phyloP scores from a whole-genome alignment of 805 yeast species.

The Wickerhamiella kurtzmanii region DNA sequence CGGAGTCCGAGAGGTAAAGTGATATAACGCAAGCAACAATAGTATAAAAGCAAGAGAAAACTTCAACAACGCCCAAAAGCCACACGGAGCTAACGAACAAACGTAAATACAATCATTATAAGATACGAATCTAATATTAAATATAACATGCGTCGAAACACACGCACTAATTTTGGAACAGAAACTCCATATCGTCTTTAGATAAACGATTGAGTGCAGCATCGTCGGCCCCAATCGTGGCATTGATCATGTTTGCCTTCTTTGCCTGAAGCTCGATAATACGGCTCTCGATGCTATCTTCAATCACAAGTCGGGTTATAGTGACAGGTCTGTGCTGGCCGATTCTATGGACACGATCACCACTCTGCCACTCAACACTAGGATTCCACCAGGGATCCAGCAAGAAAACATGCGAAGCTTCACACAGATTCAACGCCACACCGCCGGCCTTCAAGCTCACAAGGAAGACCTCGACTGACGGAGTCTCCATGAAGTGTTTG shows the following conservation, averaged over 20 bases:
- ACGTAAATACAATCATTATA: too few species aligned
- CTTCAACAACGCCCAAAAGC: too few species aligned
- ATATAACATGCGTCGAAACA: too few species aligned
- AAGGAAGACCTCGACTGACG: slow-evolving; percentile 81
- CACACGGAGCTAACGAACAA: too few species aligned
- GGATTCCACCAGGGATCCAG: slow-evolving; percentile 99
- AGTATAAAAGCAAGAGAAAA: too few species aligned
- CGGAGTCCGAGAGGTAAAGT: too few species aligned
- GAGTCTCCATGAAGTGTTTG: slow-evolving; percentile 80
- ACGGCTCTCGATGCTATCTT: slow-evolving; percentile 92
- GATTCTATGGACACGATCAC: slow-evolving; percentile 95
- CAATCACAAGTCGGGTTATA: slow-evolving; percentile 84
- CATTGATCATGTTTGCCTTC: slow-evolving; percentile 96
- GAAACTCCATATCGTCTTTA: slow-evolving; percentile 87
- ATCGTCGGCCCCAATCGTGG: slow-evolving; percentile 87
- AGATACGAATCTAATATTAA: too few species aligned
- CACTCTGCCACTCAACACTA: slow-evolving; percentile 94
- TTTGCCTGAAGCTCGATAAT: slow-evolving; percentile 93
- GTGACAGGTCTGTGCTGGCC: slow-evolving; percentile 92
- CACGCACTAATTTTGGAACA: slow-evolving; percentile 56
- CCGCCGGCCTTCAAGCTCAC: slow-evolving; percentile 98
- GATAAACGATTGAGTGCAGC: slow-evolving; percentile 79
- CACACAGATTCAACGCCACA: slow-evolving; percentile 90
- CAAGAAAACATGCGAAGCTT: slow-evolving; percentile 90
- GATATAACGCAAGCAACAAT: too few species aligned